phyloP scores from a whole-genome alignment of 2,329 filamentous ascomycete genomes.

The Arthrobotrys sinensis region DNA sequence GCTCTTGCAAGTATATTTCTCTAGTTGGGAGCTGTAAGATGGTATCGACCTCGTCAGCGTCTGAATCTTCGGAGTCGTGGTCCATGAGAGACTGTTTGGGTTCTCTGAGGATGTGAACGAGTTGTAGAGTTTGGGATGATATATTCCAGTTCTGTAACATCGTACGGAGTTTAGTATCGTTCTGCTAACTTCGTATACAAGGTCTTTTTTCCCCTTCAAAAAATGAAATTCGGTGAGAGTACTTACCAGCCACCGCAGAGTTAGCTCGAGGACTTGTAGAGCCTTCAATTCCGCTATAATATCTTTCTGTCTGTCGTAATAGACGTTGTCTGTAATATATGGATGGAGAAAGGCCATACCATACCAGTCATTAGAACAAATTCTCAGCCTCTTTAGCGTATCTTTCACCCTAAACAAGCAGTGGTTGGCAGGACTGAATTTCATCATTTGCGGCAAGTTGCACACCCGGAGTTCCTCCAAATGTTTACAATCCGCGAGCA shows the following conservation, averaged over 20 bases:
- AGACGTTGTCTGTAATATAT: slow-evolving; percentile 2
- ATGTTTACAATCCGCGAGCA: slow-evolving; percentile 12
- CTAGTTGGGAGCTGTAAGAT: neutral
- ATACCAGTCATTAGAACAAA: slow-evolving; percentile 46
- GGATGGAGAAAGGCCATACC: slow-evolving; percentile 29
- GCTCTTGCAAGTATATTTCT: slow-evolving; percentile 2
- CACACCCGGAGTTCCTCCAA: slow-evolving; percentile 41
- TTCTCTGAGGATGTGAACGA: slow-evolving; percentile 41
- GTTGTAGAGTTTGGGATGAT: slow-evolving; percentile 26
- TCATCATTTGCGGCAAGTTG: slow-evolving; percentile 37
- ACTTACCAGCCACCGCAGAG: slow-evolving; percentile 44
- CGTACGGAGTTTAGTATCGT: neutral
- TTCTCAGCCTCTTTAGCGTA: slow-evolving; percentile 34
- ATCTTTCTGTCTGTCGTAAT: slow-evolving; percentile 22
- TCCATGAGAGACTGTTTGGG: neutral
- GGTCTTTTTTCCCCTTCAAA: too few species aligned
- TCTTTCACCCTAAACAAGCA: slow-evolving; percentile 43
- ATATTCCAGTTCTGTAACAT: slow-evolving; percentile 36
- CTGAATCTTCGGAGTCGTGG: neutral
- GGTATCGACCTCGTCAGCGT: neutral
- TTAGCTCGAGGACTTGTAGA: slow-evolving; percentile 36
- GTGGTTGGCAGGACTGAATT: slow-evolving; percentile 30
- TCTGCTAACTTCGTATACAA: neutral
- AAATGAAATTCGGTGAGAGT: neutral
- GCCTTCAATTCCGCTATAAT: slow-evolving; percentile 40